Percentiles rank a stretch among this genome's conserved stretches.
phyloP scores from a whole-genome alignment of 306 rosid species.

The Pueraria montana region DNA sequence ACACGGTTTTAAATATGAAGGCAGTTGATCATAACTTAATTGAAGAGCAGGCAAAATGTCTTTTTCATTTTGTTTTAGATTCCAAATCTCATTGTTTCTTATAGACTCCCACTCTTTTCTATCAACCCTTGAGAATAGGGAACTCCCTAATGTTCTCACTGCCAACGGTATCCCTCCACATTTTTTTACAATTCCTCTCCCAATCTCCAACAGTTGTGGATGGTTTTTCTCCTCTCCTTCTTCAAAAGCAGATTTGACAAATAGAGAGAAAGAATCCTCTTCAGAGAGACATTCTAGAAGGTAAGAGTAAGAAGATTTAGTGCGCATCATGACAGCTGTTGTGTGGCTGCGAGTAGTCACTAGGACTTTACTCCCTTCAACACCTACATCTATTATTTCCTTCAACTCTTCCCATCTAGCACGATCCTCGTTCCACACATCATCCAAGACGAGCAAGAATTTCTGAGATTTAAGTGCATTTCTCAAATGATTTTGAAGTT shows the following conservation, averaged over 20 bases:
- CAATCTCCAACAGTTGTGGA: slow-evolving; percentile 26
- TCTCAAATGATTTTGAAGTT: background rate
- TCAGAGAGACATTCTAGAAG: background rate
- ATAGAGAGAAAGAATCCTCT: slow-evolving; percentile 32
- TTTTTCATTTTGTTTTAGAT: too few species aligned
- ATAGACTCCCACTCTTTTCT: background rate
- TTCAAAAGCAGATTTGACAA: slow-evolving; percentile 48
- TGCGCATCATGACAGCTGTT: background rate
- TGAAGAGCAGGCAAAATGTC: background rate
- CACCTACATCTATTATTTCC: background rate
- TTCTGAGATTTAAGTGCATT: background rate
- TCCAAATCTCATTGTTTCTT: background rate
- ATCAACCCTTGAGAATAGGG: background rate
- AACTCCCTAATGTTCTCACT: background rate
- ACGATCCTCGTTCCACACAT: background rate
- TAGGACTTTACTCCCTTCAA: background rate
- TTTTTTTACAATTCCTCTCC: background rate
- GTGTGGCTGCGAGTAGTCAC: background rate
- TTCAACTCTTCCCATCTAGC: background rate
- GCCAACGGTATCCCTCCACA: background rate
- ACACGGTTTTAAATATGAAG: background rate
- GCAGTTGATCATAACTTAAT: background rate
- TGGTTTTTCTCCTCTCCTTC: background rate
- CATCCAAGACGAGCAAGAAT: too few species aligned
- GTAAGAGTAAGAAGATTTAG: background rate